Evolutionary conservation across 2,329 filamentous ascomycete genomes (phyloP), one percentile per base, ranked within the genome.

Genomic region (Arthrobotrys pseudoclavata): DNA sequence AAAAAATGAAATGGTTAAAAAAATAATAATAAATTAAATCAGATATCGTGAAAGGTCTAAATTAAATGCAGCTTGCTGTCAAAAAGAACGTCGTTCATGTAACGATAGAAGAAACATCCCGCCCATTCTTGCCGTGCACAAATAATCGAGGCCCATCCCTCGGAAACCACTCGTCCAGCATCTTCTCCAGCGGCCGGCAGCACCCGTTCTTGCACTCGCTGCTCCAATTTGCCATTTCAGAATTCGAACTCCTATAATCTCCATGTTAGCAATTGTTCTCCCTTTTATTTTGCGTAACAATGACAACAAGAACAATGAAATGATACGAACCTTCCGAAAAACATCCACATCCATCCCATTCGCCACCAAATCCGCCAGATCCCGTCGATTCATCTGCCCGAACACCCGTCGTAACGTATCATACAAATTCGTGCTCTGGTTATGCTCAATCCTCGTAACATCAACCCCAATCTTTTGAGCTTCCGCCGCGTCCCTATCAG

Each of bases 391-490:
- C 96, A 99, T 98, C 85, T 97, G 93, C 9, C 91, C 94, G 84
- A 99, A 98, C n/a, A 98, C 96, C 76, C 96, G 87, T 79, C 95
- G 86, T 79, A 99, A 86, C 12, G 96, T 99, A 84, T 99, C 96
- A 84, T 97, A 97, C 75, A 99, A 86, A 82, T 97, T 99, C 61
- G 94, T 97, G 86, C 93, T 97, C 83, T 96, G 91, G 85, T 99
- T 99, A 86, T 98, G 95, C 63, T 91, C 91, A 68, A 96, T 91
- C 90, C 97, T 94, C 83, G 74, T 81, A 42, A 83, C 84, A 9
- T 85, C 85, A 10, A 83, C 83, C 10, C 84, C 85, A 9, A 84
- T 86, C 42, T 85, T 86, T 13, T 83, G 83, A 4, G 81, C 80
- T 42, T 82, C 81, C 48, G 76, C 62, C 15, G 79, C 74, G 2